A percentile compares a stretch with the other conserved stretches of the same genome.
Evolutionary conservation across 228 moss, liverwort and hornwort genomes (phyloP).

Genomic region (Sphagnum fallax): DNA sequence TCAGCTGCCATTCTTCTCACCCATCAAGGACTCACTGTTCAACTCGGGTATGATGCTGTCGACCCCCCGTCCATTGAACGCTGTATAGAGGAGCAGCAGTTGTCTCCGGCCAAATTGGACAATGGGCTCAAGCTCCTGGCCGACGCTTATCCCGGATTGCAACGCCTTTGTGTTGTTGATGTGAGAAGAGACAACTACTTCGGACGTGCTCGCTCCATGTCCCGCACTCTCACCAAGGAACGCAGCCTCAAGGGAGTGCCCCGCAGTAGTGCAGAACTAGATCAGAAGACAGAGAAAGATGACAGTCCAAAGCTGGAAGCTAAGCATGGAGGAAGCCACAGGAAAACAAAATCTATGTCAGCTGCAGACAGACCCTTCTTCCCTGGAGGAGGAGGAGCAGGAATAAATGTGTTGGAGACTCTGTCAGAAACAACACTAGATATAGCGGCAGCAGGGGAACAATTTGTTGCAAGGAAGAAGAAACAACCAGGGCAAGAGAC

Average conservation of each 20-base stretch:
- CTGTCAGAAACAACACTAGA: background rate
- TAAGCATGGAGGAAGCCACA: too few relatives aligned
- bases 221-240: constrained; percentile 3
- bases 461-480: background rate
- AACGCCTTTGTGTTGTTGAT: constrained; percentile 41
- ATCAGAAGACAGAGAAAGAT: background rate
- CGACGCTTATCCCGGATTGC: constrained; percentile 32
- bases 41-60: constrained; percentile 13
- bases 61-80: constrained; percentile 8
- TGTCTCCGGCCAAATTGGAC: constrained; percentile 22
- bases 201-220: constrained; percentile 4
- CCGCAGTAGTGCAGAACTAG: too few relatives aligned
- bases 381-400: background rate
- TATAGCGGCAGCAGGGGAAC: constrained; percentile 7
- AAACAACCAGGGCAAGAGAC: constrained; percentile 10
- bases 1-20: constrained; percentile 12
- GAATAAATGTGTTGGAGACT: background rate
- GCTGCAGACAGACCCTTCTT: too few relatives aligned
- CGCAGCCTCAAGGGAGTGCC: background rate
- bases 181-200: constrained; percentile 16
- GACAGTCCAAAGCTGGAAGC: background rate
- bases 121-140: constrained; percentile 36
- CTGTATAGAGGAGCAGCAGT: constrained; percentile 25
- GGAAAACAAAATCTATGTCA: too few relatives aligned
- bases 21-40: constrained; percentile 21